These are phyloP conservation scores for Hanseniaspora valbyensis DNA, from an alignment of 805 yeast species.

Conservation along the genomic window DNA sequence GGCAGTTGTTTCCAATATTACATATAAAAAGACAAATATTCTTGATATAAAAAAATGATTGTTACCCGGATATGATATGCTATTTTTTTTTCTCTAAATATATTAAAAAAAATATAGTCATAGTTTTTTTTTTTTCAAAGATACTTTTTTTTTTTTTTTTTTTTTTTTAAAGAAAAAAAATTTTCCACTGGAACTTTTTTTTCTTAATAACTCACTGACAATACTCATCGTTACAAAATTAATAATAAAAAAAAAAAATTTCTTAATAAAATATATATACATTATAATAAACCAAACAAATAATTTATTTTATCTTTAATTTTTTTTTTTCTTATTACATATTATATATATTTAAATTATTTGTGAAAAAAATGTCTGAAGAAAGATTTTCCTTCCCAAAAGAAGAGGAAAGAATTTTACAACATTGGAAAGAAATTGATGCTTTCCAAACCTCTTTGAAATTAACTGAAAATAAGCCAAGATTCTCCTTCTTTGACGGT, in stretches of 20 bases:
- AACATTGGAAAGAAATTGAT: slow-evolving; percentile 78
- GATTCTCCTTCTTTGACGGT: slow-evolving; percentile 92
- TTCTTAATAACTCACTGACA: too few relatives aligned
- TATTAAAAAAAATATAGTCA: too few relatives aligned
- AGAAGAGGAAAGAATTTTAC: slow-evolving; percentile 76
- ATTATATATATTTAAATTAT: too few relatives aligned
- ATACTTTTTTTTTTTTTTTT: too few relatives aligned
- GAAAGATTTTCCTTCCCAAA: slow-evolving; percentile 60
- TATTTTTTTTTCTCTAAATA: too few relatives aligned
- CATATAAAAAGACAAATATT: not conserved
- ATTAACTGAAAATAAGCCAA: slow-evolving; percentile 73
- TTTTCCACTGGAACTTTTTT: too few relatives aligned
- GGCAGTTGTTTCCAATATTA: slow-evolving; percentile 20
- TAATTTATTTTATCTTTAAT: too few relatives aligned
- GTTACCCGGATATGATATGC: not conserved
- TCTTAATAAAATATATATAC: not conserved
- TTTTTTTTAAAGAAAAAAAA: too few relatives aligned
- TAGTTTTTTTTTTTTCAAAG: too few relatives aligned
- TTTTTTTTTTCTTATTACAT: too few relatives aligned
- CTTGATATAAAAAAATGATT: not conserved
- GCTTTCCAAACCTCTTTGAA: slow-evolving; percentile 86
- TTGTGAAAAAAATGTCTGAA: slow-evolving; percentile 16
- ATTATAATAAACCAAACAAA: not conserved
- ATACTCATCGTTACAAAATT: too few relatives aligned
- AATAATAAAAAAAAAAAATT: too few relatives aligned